These are phyloP conservation scores for Fusarium sp. DNA, from an alignment of 2,329 filamentous ascomycete species.

Conservation along the genomic window DNA sequence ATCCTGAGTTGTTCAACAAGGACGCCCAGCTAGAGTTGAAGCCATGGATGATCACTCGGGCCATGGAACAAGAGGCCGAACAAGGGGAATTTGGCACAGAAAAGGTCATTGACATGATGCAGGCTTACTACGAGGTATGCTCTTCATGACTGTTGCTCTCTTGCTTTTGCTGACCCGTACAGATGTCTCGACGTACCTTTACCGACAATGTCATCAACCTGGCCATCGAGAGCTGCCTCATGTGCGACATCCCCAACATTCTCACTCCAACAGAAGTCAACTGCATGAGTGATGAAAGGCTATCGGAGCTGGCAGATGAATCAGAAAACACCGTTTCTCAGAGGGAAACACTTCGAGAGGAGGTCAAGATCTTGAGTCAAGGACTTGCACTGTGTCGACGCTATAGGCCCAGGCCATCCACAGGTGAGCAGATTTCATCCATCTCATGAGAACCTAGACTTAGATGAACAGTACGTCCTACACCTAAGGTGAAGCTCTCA, in stretches of 20 bases:
- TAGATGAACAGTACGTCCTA: not conserved
- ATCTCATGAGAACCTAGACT: not conserved
- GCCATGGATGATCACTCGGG: constrained; percentile 4
- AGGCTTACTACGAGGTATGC: constrained; percentile 57
- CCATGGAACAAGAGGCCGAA: constrained; percentile 27
- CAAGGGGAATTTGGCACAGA: constrained; percentile 50
- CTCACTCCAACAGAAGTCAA: constrained; percentile 49
- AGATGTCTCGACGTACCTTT: constrained; percentile 59
- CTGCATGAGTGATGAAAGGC: constrained; percentile 17
- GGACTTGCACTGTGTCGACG: constrained; percentile 15
- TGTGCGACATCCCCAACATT: constrained; percentile 55
- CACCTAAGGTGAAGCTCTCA: not conserved
- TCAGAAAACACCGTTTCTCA: constrained; percentile 3
- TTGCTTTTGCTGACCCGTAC: not conserved
- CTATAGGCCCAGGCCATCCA: constrained; percentile 19
- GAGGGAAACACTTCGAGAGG: constrained; percentile 17
- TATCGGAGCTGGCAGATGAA: constrained; percentile 25
- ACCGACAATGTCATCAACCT: constrained; percentile 62
- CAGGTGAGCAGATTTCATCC: constrained; percentile 6
- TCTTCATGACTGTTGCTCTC: not conserved
- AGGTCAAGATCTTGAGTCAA: constrained; percentile 19
- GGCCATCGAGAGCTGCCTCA: constrained; percentile 61
- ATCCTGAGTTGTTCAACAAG: constrained; percentile 40
- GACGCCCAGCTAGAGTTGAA: not conserved
- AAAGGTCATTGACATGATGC: constrained; percentile 58